phyloP scores from a whole-genome alignment of 202 grass and related monocot genomes.

The Musa balbisiana region DNA sequence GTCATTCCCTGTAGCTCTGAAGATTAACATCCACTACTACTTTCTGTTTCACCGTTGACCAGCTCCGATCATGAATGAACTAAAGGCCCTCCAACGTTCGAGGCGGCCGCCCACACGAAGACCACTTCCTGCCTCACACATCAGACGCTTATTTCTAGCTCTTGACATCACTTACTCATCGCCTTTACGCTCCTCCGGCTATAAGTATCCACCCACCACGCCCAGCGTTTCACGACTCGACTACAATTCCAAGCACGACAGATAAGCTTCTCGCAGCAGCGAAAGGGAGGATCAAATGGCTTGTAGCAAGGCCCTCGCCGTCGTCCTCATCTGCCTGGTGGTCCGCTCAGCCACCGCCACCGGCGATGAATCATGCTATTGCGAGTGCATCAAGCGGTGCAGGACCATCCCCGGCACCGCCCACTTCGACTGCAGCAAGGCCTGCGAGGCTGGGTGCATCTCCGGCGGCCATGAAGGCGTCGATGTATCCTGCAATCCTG shows the following conservation, averaged over 20 bases:
- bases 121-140: neutral
- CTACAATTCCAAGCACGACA: neutral
- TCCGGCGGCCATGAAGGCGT: neutral
- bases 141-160: neutral
- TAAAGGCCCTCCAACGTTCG: neutral
- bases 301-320: constrained; percentile 3
- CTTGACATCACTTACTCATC: neutral
- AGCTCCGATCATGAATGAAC: neutral
- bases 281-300: neutral
- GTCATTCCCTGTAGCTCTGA: no score
- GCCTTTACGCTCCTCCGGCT: neutral
- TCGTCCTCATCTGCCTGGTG: neutral
- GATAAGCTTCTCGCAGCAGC: neutral
- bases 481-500: neutral
- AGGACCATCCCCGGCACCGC: neutral
- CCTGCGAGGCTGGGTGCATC: neutral
- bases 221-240: neutral
- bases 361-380: neutral
- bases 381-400: neutral
- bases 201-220: neutral
- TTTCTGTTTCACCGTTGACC: neutral
- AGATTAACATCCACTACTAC: no score
- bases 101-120: neutral
- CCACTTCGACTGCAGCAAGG: neutral
- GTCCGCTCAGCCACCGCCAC: neutral